Evolutionary conservation across 2,329 filamentous ascomycete species (phyloP), one percentile per base, ranked within the genome.

Genomic region (Pseudocercospora ulei): DNA sequence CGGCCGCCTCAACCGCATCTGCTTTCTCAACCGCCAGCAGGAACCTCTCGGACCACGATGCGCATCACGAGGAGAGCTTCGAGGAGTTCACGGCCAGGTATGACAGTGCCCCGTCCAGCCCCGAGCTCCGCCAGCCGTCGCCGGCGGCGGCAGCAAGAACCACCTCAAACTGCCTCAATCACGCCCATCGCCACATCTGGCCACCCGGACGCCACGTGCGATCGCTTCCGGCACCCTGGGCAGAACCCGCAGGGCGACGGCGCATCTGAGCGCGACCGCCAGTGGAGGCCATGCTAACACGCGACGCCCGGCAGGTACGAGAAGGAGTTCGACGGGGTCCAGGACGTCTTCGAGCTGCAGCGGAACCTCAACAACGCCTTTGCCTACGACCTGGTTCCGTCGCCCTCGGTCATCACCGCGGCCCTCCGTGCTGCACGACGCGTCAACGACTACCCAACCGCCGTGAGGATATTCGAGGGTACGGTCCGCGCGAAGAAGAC

Each of bases 351-450:
- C 67, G 90, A 98, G 79, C 85, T 98, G 62, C 61, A 86, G 76
- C 83, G 86, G 67, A 94, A 94, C 73, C 75, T 94, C 62, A 98
- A 98, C 80, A 98, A 98, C 72, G 88, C 86, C 64, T 98, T 98
- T 70, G 90, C 90, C 62, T 98, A 98, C 80, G 90, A 98, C 79
- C 81, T 98, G 60, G 90, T 98, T 53, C 90, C 92, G 61, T 90
- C 88, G 28, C 79, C 88, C 51, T 78, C 83, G 55, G 90, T 98
- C 62, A 76, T 95, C 65, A 77, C 76, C 58, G 87, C 90, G 58
- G 90, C 90, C 51, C 77, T 98, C 58, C 86, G 81, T 69, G 90
- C 90, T 57, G 90, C 90, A 55, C 76, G 90, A 65, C 77, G 90
- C 65, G 90, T 98, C 63, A 95, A 98, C 68, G 90, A 98, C 73